These are phyloP conservation scores for Fusarium brachygibbosum DNA, from an alignment of 2,329 filamentous ascomycete species.

Conservation along the genomic window DNA sequence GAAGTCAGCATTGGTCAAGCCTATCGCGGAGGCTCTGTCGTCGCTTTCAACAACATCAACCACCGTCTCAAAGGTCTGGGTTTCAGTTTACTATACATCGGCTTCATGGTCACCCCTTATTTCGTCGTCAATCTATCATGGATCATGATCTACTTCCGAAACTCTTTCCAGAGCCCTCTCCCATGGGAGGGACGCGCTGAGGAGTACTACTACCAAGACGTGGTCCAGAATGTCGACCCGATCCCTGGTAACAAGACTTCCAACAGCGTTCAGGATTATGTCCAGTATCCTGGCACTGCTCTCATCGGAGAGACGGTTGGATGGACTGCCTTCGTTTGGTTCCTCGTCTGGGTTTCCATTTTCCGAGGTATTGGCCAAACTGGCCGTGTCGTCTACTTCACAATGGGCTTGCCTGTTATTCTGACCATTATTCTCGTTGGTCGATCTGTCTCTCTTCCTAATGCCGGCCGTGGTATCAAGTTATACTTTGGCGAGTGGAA, in stretches of 20 bases:
- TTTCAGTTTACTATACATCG: conserved; percentile 65
- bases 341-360: conserved; percentile 71
- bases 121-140: conserved; percentile 69
- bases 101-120: conserved; percentile 68
- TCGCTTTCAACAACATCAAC: conserved; percentile 68
- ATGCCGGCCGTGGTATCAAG: conserved; percentile 65
- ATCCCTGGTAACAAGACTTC: conserved; percentile 57
- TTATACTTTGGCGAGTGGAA: conserved; percentile 63
- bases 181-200: conserved; percentile 66
- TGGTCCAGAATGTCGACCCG: conserved; percentile 63
- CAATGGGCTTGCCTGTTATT: conserved; percentile 71
- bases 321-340: conserved; percentile 71
- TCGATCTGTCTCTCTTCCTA: conserved; percentile 65
- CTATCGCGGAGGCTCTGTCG: conserved; percentile 67
- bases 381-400: conserved; percentile 71
- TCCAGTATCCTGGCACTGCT: conserved; percentile 60
- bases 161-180: conserved; percentile 67
- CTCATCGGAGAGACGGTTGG: conserved; percentile 69
- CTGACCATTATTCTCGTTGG: conserved; percentile 69
- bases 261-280: conserved; percentile 58
- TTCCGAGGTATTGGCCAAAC: conserved; percentile 70
- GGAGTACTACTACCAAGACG: conserved; percentile 65
- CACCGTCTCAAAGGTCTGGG: conserved; percentile 67
- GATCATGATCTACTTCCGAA: conserved; percentile 71
- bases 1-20: conserved; percentile 79